Evolutionary conservation across 768 basidiomycete species (phyloP).

Genomic region (Postia placenta): DNA sequence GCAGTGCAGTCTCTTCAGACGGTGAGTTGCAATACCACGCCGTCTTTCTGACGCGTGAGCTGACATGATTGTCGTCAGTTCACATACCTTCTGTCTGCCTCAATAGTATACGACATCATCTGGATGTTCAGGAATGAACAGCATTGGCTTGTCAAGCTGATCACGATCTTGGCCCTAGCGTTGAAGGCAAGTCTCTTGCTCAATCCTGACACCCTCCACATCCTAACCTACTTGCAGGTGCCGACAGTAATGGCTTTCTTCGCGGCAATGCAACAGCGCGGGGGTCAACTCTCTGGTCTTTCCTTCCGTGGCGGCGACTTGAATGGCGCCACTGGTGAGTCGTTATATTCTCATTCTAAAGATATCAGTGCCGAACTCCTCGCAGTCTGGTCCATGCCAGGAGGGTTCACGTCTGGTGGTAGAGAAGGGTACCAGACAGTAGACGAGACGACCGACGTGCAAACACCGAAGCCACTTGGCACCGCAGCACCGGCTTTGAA

Average conservation of each 20-base stretch:
- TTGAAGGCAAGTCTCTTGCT: conserved; percentile 27
- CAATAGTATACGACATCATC: conserved; percentile 62
- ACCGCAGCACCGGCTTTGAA: conserved; percentile 16
- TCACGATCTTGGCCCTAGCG: conserved; percentile 36
- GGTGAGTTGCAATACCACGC: conserved; percentile 31
- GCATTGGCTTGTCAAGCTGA: conserved; percentile 45
- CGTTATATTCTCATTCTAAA: not conserved
- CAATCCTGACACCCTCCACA: not conserved
- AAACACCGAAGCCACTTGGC: conserved; percentile 19
- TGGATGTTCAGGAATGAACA: conserved; percentile 60
- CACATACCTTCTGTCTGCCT: conserved; percentile 53
- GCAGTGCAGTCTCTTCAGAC: conserved; percentile 57
- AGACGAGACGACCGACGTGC: conserved; percentile 21
- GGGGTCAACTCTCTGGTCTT: conserved; percentile 25
- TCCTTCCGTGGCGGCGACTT: conserved; percentile 28
- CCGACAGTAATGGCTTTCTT: conserved; percentile 32
- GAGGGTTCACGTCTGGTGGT: conserved; percentile 30
- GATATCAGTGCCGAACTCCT: not conserved
- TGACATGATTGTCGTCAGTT: conserved; percentile 39
- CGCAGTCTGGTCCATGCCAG: conserved; percentile 40
- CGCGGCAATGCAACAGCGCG: conserved; percentile 29
- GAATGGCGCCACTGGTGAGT: conserved; percentile 28
- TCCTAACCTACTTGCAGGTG: conserved; percentile 15
- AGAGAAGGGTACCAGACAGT: conserved; percentile 33
- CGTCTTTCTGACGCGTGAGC: not conserved